Evolutionary conservation across 2,329 filamentous ascomycete species (phyloP).

Genomic region (Sarocladium strictum): DNA sequence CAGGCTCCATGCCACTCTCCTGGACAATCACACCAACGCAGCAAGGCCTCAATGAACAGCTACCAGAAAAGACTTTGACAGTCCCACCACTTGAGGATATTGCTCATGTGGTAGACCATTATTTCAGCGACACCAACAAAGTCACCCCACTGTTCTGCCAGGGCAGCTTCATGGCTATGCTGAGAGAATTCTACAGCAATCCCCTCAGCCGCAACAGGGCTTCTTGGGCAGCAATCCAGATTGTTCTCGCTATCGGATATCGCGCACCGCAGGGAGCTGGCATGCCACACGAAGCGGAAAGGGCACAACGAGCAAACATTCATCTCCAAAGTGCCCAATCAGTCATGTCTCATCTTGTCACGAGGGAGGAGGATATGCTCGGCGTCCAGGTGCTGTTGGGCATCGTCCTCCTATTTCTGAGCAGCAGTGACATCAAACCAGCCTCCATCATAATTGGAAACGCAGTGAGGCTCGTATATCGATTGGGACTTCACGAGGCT

Average conservation of each 20-base stretch:
- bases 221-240: constrained; percentile 32
- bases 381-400: constrained; percentile 33
- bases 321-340: constrained; percentile 33
- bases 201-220: constrained; percentile 17
- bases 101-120: constrained; percentile 29
- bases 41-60: background rate
- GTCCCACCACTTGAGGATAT: constrained; percentile 29
- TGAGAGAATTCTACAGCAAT: constrained; percentile 28
- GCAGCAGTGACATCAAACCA: constrained; percentile 29
- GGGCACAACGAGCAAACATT: constrained; percentile 18
- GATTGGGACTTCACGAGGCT: constrained; percentile 27
- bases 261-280: constrained; percentile 18
- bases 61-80: constrained; percentile 13
- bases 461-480: constrained; percentile 31
- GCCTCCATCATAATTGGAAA: constrained; percentile 32
- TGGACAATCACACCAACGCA: background rate
- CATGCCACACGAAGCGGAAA: constrained; percentile 10
- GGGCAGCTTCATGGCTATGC: constrained; percentile 27
- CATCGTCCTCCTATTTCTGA: constrained; percentile 31
- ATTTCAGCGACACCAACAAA: constrained; percentile 29
- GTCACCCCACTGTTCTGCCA: constrained; percentile 32
- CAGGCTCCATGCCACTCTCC: background rate
- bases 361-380: constrained; percentile 28
- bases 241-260: constrained; percentile 31
- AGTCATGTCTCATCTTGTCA: constrained; percentile 31